Percentiles rank a stretch among this genome's conserved stretches.
Conservation (phyloP, 495 filamentous ascomycete species). For the Tuber borchii region DNA sequence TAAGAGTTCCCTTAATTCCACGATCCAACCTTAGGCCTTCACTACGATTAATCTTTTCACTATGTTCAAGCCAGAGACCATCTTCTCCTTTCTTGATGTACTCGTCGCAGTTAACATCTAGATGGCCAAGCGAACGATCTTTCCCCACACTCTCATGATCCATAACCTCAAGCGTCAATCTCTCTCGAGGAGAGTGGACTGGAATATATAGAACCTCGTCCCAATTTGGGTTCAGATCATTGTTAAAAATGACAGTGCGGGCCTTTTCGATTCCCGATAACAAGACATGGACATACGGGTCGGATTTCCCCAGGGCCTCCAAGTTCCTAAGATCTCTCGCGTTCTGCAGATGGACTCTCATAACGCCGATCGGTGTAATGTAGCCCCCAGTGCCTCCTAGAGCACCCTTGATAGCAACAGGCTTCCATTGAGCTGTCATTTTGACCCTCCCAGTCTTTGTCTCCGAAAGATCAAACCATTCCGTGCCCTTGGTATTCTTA, state of each 20-base stretch:
- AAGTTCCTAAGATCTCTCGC: conserved; percentile 80
- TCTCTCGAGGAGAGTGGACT: conserved; percentile 78
- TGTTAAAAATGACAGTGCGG: conserved; percentile 89
- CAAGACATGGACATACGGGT: conserved; percentile 83
- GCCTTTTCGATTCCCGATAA: conserved; percentile 83
- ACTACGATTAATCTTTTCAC: conserved; percentile 58
- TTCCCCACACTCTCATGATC: conserved; percentile 83
- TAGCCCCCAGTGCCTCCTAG: conserved; percentile 77
- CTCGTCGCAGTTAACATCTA: conserved; percentile 68
- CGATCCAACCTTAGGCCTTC: conserved; percentile 60
- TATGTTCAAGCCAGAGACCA: conserved; percentile 76
- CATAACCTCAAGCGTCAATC: conserved; percentile 86
- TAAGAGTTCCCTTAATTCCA: conserved; percentile 71
- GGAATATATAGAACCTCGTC: conserved; percentile 94
- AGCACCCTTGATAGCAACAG: conserved; percentile 71
- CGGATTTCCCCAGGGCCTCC: conserved; percentile 92
- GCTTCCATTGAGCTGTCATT: conserved; percentile 88
- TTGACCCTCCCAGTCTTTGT: conserved; percentile 79
- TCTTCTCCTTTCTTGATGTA: conserved; percentile 70
- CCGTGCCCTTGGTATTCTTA: conserved; percentile 81
- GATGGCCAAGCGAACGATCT: conserved; percentile 74
- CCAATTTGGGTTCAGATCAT: conserved; percentile 91
- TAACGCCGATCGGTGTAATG: conserved; percentile 83
- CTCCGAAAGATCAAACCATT: conserved; percentile 88
- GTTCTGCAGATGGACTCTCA: conserved; percentile 85